Conservation (phyloP, 306 rosid genomes). For the Quercus cerris region DNA sequence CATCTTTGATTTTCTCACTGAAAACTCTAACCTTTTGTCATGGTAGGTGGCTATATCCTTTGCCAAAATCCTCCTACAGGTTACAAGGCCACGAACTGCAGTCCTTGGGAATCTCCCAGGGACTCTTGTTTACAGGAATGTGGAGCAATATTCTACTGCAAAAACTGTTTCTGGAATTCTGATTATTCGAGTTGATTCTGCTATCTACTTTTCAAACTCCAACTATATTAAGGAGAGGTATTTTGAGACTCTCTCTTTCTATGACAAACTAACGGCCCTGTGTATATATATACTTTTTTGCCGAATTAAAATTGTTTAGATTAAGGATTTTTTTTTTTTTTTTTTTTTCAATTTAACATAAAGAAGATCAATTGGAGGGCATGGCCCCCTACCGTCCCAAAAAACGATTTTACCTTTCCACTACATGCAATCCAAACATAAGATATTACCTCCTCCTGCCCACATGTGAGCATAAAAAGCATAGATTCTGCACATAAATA, state of each 20-base stretch:
- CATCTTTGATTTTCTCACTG: not conserved
- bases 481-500: too few species aligned
- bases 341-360: too few species aligned
- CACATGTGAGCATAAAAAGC: too few species aligned
- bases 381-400: too few species aligned
- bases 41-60: slow-evolving; percentile 67
- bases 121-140: slow-evolving; percentile 56
- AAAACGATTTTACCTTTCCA: too few species aligned
- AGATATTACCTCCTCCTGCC: too few species aligned
- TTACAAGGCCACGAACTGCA: slow-evolving; percentile 76
- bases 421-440: too few species aligned
- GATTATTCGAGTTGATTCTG: slow-evolving; percentile 78
- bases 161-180: slow-evolving; percentile 49
- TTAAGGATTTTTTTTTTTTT: too few species aligned
- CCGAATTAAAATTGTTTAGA: too few species aligned
- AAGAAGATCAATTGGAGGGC: too few species aligned
- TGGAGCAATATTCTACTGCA: slow-evolving; percentile 68
- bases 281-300: not conserved
- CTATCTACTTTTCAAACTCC: slow-evolving; percentile 84
- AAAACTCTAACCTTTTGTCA: not conserved
- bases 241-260: not conserved
- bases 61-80: slow-evolving; percentile 71
- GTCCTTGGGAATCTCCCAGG: slow-evolving; percentile 71
- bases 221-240: slow-evolving; percentile 86
- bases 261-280: too few species aligned